These are phyloP conservation scores for Clavulina sp. DNA, from an alignment of 768 basidiomycete genomes.

Conservation along the genomic window DNA sequence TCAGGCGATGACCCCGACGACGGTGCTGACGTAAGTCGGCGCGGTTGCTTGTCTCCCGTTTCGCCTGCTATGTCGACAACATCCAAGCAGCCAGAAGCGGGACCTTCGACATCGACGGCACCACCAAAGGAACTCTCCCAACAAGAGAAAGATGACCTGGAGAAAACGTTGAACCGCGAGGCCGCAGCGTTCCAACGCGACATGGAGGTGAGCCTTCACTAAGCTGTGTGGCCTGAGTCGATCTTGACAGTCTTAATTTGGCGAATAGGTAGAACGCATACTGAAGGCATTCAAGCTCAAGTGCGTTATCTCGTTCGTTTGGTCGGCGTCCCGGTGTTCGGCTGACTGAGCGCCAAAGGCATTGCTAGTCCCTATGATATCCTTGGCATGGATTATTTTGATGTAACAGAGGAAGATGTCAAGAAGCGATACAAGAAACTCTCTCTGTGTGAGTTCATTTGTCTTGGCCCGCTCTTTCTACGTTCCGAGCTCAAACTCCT, in stretches of 20 bases:
- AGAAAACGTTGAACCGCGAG: constrained; percentile 61
- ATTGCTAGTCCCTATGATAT: constrained; percentile 75
- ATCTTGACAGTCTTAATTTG: neutral
- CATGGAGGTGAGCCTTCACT: constrained; percentile 37
- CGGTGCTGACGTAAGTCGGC: neutral
- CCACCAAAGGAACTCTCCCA: too few relatives aligned
- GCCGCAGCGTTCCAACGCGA: constrained; percentile 76
- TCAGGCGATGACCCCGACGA: neutral
- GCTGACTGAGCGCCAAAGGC: neutral
- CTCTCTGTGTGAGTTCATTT: constrained; percentile 49
- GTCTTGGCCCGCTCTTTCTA: constrained; percentile 11
- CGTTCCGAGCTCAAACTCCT: constrained; percentile 1
- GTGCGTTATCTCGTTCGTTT: constrained; percentile 27
- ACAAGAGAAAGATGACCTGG: constrained; percentile 56
- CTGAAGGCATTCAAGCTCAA: constrained; percentile 92
- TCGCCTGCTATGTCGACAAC: neutral
- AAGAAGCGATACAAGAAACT: constrained; percentile 79
- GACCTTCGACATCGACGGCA: too few relatives aligned
- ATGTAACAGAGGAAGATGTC: constrained; percentile 49
- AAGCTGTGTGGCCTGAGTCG: constrained; percentile 1
- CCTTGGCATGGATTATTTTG: constrained; percentile 43
- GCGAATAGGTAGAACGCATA: constrained; percentile 47
- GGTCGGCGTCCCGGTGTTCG: neutral
- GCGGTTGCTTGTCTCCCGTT: neutral
- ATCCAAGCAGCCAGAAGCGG: neutral